Base-by-base conservation (phyloP, 1,284 basidiomycete species). In the Trichosporon ovoides region DNA sequence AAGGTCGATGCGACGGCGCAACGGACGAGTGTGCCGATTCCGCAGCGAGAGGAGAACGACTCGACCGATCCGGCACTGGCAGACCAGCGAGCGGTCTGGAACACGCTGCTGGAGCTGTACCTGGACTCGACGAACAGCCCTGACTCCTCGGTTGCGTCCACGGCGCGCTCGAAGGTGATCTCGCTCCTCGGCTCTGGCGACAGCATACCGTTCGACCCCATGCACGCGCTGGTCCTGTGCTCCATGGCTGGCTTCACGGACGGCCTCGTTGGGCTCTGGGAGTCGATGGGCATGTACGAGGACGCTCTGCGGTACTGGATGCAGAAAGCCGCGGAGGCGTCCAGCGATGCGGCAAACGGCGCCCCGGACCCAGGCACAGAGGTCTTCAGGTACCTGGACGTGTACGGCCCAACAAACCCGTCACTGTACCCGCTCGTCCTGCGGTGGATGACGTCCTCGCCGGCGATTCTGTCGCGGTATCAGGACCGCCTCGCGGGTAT, bases 281-380 rank as follows among this genome's bases (percentile, higher is more conserved):
- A 98, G 77, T 85, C 84, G 55, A 81, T 93, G 80, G 92, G 88
- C 3, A 94, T 98, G 93, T 91, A 91, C 74, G 96, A 98, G 68
- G 94, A 97, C 64, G 86, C 98, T 37, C 70, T 98, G 28, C 84
- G 92, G 19, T 93, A 90, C 79, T 93, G 88, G 86, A 95, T 95
- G 83, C 87, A 86, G 56, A 81, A 80, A 61, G 81, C 85, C 66
- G 24, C 40, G 9, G 48, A 52, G 3, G 35, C 46, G 1, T 18
- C 52, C 5, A 52, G 56, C 12, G 37, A 49, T 19, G 81, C 79
- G 31, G 51, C 48, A n/a, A 55, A 53, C 34, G 48, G 50, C 31
- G 36, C 53, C 3, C 48, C 13, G 31, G 50, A 24, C 28, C 36
- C 28, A 24, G 46, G 34, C 53, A 83, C 85, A 2, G 83, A 89